phyloP scores from a whole-genome alignment of 345 rosid species.

The Mallotus nudiflorus region DNA sequence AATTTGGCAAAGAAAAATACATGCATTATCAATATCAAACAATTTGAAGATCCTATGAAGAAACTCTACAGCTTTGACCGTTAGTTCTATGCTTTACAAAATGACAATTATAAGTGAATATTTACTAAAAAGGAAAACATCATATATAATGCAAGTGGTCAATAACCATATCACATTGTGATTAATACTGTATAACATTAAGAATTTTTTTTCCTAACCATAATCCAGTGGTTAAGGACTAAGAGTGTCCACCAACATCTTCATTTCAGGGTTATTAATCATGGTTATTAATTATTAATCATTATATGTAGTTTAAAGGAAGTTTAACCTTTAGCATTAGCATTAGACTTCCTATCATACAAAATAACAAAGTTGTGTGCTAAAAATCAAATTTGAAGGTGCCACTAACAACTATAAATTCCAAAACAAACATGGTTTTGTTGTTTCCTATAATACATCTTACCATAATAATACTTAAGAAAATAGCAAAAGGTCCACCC shows the following conservation, averaged over 20 bases:
- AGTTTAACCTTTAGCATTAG: too few relatives aligned
- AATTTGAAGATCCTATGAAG: conserved; percentile 62
- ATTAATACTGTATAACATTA: too few relatives aligned
- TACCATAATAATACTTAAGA: too few relatives aligned
- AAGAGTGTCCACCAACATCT: too few relatives aligned
- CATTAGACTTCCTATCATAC: too few relatives aligned
- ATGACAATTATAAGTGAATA: conserved; percentile 14
- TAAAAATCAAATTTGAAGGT: neutral
- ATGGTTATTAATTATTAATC: too few relatives aligned
- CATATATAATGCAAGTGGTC: neutral
- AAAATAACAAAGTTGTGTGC: too few relatives aligned
- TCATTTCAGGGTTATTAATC: too few relatives aligned
- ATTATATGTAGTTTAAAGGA: too few relatives aligned
- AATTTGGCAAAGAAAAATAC: conserved; percentile 22
- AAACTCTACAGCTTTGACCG: conserved; percentile 57
- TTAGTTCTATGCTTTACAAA: conserved; percentile 72
- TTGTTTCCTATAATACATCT: neutral
- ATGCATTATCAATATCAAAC: conserved; percentile 68
- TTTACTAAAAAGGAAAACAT: neutral
- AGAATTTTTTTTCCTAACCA: too few relatives aligned
- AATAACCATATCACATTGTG: too few relatives aligned
- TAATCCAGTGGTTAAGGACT: too few relatives aligned
- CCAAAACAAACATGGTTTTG: neutral
- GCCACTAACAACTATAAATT: neutral
- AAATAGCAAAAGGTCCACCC: conserved; percentile 3